phyloP scores from a whole-genome alignment of 2,329 filamentous ascomycete genomes.

The Canariomyces notabilis region DNA sequence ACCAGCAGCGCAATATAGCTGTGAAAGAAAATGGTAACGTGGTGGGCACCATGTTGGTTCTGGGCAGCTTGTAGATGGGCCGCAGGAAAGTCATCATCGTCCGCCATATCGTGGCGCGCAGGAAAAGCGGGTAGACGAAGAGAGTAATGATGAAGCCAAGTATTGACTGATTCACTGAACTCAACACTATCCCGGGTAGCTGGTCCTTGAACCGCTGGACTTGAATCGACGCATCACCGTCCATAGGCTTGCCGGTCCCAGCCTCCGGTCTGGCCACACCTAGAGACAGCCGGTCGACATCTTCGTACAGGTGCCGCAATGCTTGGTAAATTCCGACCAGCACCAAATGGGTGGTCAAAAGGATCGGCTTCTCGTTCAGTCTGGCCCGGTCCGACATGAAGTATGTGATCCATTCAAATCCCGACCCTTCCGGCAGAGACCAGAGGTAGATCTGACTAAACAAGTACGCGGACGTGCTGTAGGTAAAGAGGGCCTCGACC shows the following conservation, averaged over 20 bases:
- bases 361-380: conserved; percentile 82
- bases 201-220: conserved; percentile 34
- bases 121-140: conserved; percentile 55
- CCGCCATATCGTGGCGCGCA: conserved; percentile 63
- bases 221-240: conserved; percentile 26
- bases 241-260: conserved; percentile 13
- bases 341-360: conserved; percentile 66
- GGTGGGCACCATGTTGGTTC: conserved; percentile 58
- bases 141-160: conserved; percentile 42
- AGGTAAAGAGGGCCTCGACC: conserved; percentile 68
- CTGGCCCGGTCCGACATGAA: conserved; percentile 66
- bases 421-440: conserved; percentile 54
- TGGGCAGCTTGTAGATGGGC: conserved; percentile 69
- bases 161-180: conserved; percentile 37
- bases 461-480: conserved; percentile 69
- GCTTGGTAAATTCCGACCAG: conserved; percentile 67
- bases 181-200: conserved; percentile 37
- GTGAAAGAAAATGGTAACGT: conserved; percentile 54
- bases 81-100: conserved; percentile 66
- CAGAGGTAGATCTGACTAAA: conserved; percentile 80
- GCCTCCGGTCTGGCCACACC: conserved; percentile 31
- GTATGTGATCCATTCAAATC: conserved; percentile 68
- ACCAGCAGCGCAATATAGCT: conserved; percentile 51
- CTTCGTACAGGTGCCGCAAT: conserved; percentile 61
- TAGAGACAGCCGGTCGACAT: conserved; percentile 64